A percentile compares a stretch with the other conserved stretches of the same genome.
These are phyloP conservation scores for Cutaneotrichosporon sp. DNA, from an alignment of 1,284 basidiomycete genomes.

Conservation along the genomic window DNA sequence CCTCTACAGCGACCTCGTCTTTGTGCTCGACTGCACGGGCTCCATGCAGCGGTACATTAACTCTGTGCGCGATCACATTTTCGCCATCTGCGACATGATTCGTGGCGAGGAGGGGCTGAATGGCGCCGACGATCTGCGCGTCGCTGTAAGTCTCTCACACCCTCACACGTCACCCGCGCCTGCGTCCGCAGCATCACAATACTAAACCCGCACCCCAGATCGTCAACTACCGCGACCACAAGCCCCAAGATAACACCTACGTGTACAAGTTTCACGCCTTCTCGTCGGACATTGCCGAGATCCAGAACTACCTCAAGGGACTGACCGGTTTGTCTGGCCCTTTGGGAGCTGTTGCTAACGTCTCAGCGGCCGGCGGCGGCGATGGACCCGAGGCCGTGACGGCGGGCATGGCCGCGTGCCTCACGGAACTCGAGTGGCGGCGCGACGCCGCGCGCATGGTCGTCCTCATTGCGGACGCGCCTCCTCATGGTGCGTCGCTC, in stretches of 20 bases:
- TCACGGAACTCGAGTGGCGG: conserved; percentile 84
- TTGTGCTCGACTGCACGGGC: conserved; percentile 85
- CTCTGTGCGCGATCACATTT: conserved; percentile 93
- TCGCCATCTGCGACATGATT: conserved; percentile 92
- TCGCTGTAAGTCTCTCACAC: conserved; percentile 63
- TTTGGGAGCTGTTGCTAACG: neutral
- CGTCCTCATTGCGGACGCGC: conserved; percentile 92
- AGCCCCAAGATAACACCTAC: conserved; percentile 91
- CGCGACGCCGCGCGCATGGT: conserved; percentile 87
- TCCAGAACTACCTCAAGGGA: conserved; percentile 73
- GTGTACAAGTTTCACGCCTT: conserved; percentile 91
- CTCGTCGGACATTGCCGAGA: conserved; percentile 79
- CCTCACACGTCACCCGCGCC: too few species aligned
- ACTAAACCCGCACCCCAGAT: too few species aligned
- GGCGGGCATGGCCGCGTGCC: conserved; percentile 78
- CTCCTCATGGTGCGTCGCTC: conserved; percentile 67
- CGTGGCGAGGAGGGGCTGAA: conserved; percentile 89
- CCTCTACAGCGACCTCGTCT: conserved; percentile 72
- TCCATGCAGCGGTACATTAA: conserved; percentile 51
- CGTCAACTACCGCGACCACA: conserved; percentile 87
- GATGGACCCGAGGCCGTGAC: conserved; percentile 98
- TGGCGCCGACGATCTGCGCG: conserved; percentile 75
- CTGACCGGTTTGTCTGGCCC: conserved; percentile 28
- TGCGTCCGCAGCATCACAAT: too few species aligned
- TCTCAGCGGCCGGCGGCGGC: conserved; percentile 87